Evolutionary conservation across 1,284 basidiomycete genomes (phyloP).

Genomic region (Inonotus hispidus): DNA sequence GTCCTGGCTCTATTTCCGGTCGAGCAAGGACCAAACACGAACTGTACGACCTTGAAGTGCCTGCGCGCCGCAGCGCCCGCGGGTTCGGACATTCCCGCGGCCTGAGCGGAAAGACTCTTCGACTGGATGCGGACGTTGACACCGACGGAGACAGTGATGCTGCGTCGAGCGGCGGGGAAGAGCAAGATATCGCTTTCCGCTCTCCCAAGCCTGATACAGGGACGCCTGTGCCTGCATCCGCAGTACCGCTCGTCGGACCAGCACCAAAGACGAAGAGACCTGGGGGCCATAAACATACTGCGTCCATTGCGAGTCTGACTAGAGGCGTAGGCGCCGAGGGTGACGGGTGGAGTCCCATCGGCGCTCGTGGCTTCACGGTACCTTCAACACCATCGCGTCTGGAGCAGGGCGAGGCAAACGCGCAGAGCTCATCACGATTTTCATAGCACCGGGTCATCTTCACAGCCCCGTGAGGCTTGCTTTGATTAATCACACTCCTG

Average conservation of each 20-base stretch:
- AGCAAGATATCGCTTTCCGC: slow-evolving; percentile 63
- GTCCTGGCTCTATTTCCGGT: slow-evolving; percentile 33
- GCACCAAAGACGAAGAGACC: slow-evolving; percentile 20
- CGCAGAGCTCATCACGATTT: neutral
- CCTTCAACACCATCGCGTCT: slow-evolving; percentile 31
- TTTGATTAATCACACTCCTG: neutral
- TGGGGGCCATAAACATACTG: slow-evolving; percentile 64
- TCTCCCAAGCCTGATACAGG: slow-evolving; percentile 39
- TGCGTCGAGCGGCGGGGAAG: slow-evolving; percentile 47
- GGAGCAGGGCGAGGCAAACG: slow-evolving; percentile 6
- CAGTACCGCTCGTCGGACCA: slow-evolving; percentile 30
- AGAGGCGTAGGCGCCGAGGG: slow-evolving; percentile 61
- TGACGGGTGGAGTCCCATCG: slow-evolving; percentile 74
- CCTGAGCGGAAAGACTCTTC: slow-evolving; percentile 30
- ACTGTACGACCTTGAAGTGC: slow-evolving; percentile 61
- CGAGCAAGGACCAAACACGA: slow-evolving; percentile 55
- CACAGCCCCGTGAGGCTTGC: too few relatives aligned
- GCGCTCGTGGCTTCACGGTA: slow-evolving; percentile 38
- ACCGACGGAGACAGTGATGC: slow-evolving; percentile 47
- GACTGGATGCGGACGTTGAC: slow-evolving; percentile 30
- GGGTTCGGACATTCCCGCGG: slow-evolving; percentile 20
- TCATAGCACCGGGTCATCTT: neutral
- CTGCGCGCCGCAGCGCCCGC: slow-evolving; percentile 24
- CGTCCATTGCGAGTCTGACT: slow-evolving; percentile 76
- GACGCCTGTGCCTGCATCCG: slow-evolving; percentile 35